phyloP scores from a whole-genome alignment of 1,139 yeast species.

The Scheffersomyces quercinus region DNA sequence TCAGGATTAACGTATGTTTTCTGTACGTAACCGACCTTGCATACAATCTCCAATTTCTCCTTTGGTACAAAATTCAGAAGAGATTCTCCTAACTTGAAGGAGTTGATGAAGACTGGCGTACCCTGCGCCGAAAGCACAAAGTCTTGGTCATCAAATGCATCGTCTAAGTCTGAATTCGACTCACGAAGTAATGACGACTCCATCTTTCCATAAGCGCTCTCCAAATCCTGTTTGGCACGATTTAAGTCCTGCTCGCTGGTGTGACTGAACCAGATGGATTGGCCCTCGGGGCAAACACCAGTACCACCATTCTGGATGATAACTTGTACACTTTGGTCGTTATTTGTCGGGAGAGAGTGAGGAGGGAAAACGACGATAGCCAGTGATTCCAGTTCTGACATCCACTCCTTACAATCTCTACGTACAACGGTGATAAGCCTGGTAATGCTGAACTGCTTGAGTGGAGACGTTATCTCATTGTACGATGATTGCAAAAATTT shows the following conservation, averaged over 20 bases:
- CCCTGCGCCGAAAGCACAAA: conserved; percentile 58
- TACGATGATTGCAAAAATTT: conserved; percentile 39
- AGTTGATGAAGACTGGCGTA: conserved; percentile 63
- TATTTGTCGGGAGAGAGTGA: conserved; percentile 65
- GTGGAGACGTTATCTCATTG: conserved; percentile 37
- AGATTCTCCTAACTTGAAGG: conserved; percentile 83
- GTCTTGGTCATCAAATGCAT: conserved; percentile 53
- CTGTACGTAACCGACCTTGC: conserved; percentile 83
- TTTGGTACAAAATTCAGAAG: conserved; percentile 82
- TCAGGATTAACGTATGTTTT: conserved; percentile 52
- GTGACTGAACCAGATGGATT: conserved; percentile 86
- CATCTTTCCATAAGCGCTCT: conserved; percentile 76
- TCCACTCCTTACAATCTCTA: conserved; percentile 90
- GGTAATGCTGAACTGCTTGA: conserved; percentile 54
- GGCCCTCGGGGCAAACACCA: conserved; percentile 87
- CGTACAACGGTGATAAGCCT: conserved; percentile 81
- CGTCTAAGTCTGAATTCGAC: conserved; percentile 52
- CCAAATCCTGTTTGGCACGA: conserved; percentile 74
- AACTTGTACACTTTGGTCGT: conserved; percentile 77
- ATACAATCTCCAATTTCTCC: conserved; percentile 72
- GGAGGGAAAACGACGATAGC: conserved; percentile 96
- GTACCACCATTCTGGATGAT: conserved; percentile 86
- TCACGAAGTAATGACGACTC: conserved; percentile 81
- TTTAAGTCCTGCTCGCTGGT: conserved; percentile 68
- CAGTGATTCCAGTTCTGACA: conserved; percentile 77